phyloP scores from a whole-genome alignment of 352 stramenopile genomes.

The Nothophytophthora sp. region DNA sequence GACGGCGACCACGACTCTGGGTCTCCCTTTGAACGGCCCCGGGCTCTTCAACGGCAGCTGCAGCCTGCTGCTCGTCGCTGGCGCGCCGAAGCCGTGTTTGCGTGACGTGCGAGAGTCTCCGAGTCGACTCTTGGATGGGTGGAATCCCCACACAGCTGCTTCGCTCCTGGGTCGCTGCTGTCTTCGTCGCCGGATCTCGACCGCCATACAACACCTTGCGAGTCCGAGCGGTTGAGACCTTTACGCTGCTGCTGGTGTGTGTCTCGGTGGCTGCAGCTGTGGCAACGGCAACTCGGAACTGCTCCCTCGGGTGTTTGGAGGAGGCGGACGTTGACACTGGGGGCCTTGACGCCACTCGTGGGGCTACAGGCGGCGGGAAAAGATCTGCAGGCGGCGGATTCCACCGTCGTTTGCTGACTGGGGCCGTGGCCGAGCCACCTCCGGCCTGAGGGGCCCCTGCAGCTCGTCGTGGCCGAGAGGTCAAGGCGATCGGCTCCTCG shows the following conservation, averaged over 20 bases:
- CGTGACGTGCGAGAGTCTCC: constrained; percentile 8
- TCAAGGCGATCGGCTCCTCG: no score
- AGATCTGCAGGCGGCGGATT: constrained; percentile 25
- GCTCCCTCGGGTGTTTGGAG: constrained; percentile 6
- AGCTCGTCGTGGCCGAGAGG: no score
- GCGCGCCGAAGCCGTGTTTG: background rate
- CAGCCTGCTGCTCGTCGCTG: constrained; percentile 1
- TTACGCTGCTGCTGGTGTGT: background rate
- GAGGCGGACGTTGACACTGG: background rate
- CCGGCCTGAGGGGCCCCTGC: no score
- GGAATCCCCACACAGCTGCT: background rate
- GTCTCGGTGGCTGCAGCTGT: constrained; percentile 1
- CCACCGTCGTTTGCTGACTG: constrained; percentile 26
- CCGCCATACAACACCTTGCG: background rate
- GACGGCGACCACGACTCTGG: constrained; percentile 10
- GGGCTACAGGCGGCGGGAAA: constrained; percentile 12
- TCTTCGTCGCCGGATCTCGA: background rate
- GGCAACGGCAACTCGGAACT: constrained; percentile 20
- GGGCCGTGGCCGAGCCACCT: constrained; percentile 4
- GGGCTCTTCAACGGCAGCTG: constrained; percentile 6
- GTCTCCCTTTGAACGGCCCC: constrained; percentile 21
- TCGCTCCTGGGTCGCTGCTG: constrained; percentile 1
- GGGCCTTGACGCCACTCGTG: background rate
- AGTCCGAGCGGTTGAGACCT: constrained; percentile 1
- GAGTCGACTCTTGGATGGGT: background rate